Evolutionary conservation across 352 stramenopile species (phyloP).

Genomic region (Phytophthora macrochlamydospora): DNA sequence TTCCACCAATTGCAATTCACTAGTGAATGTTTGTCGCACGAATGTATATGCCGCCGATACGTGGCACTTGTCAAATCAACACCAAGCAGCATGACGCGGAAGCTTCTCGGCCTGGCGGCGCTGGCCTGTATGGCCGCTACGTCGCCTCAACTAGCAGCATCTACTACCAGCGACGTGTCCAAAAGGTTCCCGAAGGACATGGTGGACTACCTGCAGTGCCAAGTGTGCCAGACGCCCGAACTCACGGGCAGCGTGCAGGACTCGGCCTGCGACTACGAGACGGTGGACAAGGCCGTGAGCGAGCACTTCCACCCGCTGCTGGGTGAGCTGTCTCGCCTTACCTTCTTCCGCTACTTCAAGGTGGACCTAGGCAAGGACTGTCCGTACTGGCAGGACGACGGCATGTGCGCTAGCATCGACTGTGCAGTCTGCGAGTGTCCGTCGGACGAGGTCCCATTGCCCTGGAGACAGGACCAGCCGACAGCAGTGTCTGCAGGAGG

Average conservation of each 20-base stretch:
- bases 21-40: no score
- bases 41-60: no score
- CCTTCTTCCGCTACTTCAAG: conserved; percentile 95
- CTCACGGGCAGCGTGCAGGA: conserved; percentile 83
- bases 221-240: conserved; percentile 82
- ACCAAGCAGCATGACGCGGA: no score
- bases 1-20: no score
- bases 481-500: conserved; percentile 22
- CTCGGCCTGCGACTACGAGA: conserved; percentile 87
- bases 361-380: conserved; percentile 91
- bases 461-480: conserved; percentile 76
- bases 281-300: conserved; percentile 80
- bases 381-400: conserved; percentile 91
- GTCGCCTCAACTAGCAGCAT: conserved; percentile 4
- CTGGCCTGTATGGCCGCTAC: no score
- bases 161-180: conserved; percentile 2
- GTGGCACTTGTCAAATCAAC: no score
- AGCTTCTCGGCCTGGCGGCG: no score
- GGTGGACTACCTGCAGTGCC: conserved; percentile 79
- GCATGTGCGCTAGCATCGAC: conserved; percentile 89
- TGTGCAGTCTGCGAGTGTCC: conserved; percentile 91
- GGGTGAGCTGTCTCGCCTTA: conserved; percentile 74
- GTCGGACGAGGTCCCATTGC: conserved; percentile 82
- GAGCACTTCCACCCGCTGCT: conserved; percentile 86
- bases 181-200: conserved; percentile 65